Base-by-base conservation (phyloP, 2,329 filamentous ascomycete species). In the Tolypocladium paradoxum region DNA sequence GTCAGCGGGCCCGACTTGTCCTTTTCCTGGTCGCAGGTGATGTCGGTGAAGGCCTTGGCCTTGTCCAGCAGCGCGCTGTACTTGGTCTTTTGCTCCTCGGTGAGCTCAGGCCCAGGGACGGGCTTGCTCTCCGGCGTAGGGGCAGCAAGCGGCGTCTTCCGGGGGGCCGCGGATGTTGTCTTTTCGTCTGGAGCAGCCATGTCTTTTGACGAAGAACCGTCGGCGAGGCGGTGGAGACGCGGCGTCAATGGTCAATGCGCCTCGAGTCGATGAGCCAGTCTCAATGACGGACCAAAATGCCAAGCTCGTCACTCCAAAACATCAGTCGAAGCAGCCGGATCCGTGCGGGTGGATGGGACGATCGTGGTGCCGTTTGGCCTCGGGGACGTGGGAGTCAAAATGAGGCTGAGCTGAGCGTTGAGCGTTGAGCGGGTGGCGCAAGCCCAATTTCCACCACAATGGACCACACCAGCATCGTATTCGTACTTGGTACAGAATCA, bases 1-100 rank as follows among this genome's bases (percentile, higher is more conserved):
- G 82, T 84, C 54, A 97, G 72, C 2, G 88, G 83, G 2, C 81
- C 81, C 9, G 68, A 77, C 56, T 77, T 76, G 56, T 70, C 85
- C 52, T 80, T 79, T 7, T 73, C 64, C 22, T 83, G 82, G 40
- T 80, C 81, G 60, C 68, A 70, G 35, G 60, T 57, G 29, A 95
- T 72, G 11, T 83, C 82, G 14, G 79, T 82, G 87, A 90, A 95
- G 61, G 74, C 72, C 58, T 80, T 84, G 46, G 84, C 89, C 51
- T 80, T 78, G 48, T 80, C 76, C 47, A 97, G 80, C 50, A 97
- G 77, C 58, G 82, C 74, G 45, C 85, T 80, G 73, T 96, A 97
- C 73, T 96, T 96, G 59, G 77, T 68, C 65, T 88, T 72, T 71
- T 97, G 88, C 36, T 95, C 90, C 11, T 79, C 65, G 12, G 84